Evolutionary conservation across 148 eudicot species (phyloP).

Genomic region (Vaccinium macrocarpon): DNA sequence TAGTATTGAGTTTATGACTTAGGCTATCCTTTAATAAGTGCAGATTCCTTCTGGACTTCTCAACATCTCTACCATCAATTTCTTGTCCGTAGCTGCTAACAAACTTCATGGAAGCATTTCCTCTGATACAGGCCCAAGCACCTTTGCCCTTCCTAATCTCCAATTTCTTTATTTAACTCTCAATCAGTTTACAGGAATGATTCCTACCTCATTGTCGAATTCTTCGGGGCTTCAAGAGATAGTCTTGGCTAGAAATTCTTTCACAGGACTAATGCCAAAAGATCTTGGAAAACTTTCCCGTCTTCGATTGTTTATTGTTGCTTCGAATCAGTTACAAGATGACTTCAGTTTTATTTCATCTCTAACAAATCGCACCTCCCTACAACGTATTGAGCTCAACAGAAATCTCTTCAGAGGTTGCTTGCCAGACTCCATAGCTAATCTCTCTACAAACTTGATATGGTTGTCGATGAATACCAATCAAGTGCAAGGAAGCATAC

Average conservation of each 20-base stretch:
- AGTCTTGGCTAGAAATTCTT: accelerated
- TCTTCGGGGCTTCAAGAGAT: not conserved
- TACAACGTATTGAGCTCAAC: not conserved
- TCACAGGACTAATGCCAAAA: not conserved
- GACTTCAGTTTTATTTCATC: not conserved
- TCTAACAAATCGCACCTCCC: not conserved
- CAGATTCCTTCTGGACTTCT: too few species aligned
- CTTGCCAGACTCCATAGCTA: not conserved
- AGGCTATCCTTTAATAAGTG: too few species aligned
- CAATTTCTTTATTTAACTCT: accelerated
- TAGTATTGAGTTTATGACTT: too few species aligned
- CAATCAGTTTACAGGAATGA: not conserved
- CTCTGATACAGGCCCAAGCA: not conserved
- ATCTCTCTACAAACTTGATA: not conserved
- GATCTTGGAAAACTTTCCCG: not conserved
- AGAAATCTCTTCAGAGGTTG: not conserved
- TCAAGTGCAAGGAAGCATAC: not conserved
- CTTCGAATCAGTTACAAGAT: not conserved
- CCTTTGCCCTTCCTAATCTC: not conserved
- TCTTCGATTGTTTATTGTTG: accelerated
- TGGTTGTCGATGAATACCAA: not conserved
- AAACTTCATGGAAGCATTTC: not conserved
- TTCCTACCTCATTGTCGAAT: not conserved
- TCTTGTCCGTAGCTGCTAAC: accelerated
- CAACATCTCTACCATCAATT: not conserved